phyloP scores from a whole-genome alignment of 495 filamentous ascomycete species.

The Trichoderma gamsii region DNA sequence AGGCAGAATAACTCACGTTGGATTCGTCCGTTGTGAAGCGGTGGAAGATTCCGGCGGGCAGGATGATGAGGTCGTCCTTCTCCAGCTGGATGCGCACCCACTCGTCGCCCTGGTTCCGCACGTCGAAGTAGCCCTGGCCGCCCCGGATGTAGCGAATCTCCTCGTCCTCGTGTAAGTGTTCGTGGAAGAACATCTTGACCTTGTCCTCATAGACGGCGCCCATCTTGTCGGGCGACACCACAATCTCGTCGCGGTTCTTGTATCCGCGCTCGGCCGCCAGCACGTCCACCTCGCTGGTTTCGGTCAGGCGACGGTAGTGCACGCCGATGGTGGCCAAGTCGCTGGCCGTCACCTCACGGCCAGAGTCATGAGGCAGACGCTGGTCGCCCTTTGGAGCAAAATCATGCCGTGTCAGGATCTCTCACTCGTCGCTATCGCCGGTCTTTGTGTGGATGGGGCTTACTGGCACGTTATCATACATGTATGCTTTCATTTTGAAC shows the following conservation, averaged over 20 bases:
- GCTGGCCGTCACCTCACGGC: constrained; percentile 50
- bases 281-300: constrained; percentile 57
- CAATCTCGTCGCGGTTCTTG: constrained; percentile 91
- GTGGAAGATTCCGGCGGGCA: constrained; percentile 96
- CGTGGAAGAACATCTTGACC: constrained; percentile 85
- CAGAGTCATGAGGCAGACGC: constrained; percentile 82
- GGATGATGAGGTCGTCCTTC: constrained; percentile 69
- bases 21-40: constrained; percentile 88
- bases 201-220: constrained; percentile 83
- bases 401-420: constrained; percentile 1
- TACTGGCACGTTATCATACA: constrained; percentile 74
- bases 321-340: constrained; percentile 73
- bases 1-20: constrained; percentile 58
- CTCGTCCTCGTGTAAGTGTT: constrained; percentile 97
- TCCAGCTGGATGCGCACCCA: constrained; percentile 82
- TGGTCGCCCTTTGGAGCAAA: constrained; percentile 68
- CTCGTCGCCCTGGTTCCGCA: constrained; percentile 61
- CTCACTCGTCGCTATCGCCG: neutral
- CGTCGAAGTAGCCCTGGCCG: constrained; percentile 89
- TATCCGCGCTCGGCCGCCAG: constrained; percentile 74
- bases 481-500: constrained; percentile 72
- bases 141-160: constrained; percentile 97
- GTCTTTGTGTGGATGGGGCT: constrained; percentile 27
- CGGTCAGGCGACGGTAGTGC: constrained; percentile 62
- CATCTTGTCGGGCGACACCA: constrained; percentile 82